A percentile compares a stretch with the other conserved stretches of the same genome.
These are phyloP conservation scores for Hyphodiscus sp. DNA, from an alignment of 2,329 filamentous ascomycete genomes.

Conservation along the genomic window DNA sequence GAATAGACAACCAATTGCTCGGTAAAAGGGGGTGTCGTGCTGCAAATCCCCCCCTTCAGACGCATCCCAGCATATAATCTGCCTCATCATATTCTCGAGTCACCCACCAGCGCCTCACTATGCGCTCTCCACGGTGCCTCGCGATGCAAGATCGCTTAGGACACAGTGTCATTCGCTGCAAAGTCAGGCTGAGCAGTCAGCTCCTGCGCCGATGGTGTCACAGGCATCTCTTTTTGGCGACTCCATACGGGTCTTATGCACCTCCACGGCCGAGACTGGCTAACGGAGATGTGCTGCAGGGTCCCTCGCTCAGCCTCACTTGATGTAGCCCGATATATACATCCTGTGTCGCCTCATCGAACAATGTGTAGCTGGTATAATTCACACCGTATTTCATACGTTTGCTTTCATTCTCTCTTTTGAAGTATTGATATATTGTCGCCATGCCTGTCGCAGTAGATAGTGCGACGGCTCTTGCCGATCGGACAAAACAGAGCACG, in stretches of 20 bases:
- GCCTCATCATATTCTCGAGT: neutral
- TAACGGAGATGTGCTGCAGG: neutral
- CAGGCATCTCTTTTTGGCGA: neutral
- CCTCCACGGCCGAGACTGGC: neutral
- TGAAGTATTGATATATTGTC: neutral
- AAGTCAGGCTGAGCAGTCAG: neutral
- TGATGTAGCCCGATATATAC: neutral
- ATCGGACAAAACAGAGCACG: neutral
- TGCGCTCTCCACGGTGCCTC: neutral
- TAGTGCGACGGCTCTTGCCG: neutral
- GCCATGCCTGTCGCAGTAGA: neutral
- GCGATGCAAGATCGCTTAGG: neutral
- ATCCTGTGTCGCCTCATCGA: neutral
- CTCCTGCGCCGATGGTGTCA: neutral
- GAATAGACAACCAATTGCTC: neutral
- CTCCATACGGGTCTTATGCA: neutral
- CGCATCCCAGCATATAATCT: neutral
- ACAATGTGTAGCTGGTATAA: neutral
- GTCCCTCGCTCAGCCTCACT: neutral
- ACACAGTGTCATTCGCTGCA: neutral
- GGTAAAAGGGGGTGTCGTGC: neutral
- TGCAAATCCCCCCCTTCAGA: neutral
- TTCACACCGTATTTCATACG: neutral
- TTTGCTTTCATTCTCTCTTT: neutral
- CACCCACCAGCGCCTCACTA: neutral